phyloP scores from a whole-genome alignment of 441 rosid genomes.

The Euphorbia schlechtendalii region DNA sequence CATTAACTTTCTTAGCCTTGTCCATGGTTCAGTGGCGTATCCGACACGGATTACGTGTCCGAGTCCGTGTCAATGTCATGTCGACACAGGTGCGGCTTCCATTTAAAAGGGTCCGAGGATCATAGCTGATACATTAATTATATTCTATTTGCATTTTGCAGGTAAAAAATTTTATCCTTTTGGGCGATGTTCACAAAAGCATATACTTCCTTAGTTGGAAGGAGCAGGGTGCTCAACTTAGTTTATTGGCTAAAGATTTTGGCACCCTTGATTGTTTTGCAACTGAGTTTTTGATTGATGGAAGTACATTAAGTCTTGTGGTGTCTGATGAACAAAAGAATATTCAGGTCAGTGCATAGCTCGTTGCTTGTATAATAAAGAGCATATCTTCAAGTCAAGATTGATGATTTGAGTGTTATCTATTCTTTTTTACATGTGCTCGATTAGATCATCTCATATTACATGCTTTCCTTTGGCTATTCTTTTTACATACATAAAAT shows the following conservation, averaged over 20 bases:
- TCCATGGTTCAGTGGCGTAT: too few relatives aligned
- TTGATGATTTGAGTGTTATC: not conserved
- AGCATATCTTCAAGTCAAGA: not conserved
- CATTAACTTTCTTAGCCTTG: too few relatives aligned
- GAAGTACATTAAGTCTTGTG: conserved; percentile 87
- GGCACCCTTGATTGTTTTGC: conserved; percentile 94
- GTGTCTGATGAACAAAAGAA: conserved; percentile 96
- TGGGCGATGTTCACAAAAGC: conserved; percentile 93
- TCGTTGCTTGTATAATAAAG: conserved; percentile 1
- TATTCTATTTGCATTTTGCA: too few relatives aligned
- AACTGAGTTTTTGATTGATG: conserved; percentile 96
- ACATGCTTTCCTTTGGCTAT: not conserved
- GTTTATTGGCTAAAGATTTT: conserved; percentile 89
- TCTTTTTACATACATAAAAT: not conserved
- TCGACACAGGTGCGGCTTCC: too few relatives aligned
- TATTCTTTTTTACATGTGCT: not conserved
- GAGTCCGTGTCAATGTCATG: too few relatives aligned
- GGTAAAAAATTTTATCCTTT: conserved; percentile 86
- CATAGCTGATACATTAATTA: too few relatives aligned
- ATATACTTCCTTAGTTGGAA: conserved; percentile 96
- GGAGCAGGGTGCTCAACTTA: conserved; percentile 96
- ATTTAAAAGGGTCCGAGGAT: too few relatives aligned
- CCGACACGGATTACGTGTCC: too few relatives aligned
- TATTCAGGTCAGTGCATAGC: conserved; percentile 52
- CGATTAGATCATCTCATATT: not conserved